Base-by-base conservation (phyloP, 2,329 filamentous ascomycete species). In the Scedosporium boydii region DNA sequence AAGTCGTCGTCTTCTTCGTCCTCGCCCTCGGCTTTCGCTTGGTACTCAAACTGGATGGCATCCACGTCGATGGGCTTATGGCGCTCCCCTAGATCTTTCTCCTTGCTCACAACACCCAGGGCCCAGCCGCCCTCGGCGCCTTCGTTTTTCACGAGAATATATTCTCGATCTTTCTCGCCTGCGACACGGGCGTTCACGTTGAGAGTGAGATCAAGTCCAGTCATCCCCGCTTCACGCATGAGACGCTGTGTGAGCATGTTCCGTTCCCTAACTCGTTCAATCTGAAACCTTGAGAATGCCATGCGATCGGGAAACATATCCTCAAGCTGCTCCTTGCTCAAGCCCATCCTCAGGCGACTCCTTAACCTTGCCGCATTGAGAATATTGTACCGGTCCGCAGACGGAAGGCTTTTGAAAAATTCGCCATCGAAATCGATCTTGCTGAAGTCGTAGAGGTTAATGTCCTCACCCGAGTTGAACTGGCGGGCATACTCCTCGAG, bases 371-470 rank as follows among this genome's bases (percentile, higher is more conserved):
- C 95, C 1, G 96, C 95, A 71, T 99, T 99, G 23, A 99, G 77
- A 61, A 99, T 99, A 69, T 98, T 98, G 78, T 99, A 99, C 58
- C 93, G 86, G 77, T 99, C 95, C 1, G 88, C 88, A 1, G 92
- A 82, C 0, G 96, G 95, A 63, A 99, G 76, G 71, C 91, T 96
- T 72, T 89, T 85, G 77, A 99, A 99, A 75, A 99, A 99, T 12
- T 93, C 87, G 67, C 93, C 91, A 67, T 98, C 90, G 69, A 98
- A 99, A 71, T 99, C 95, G 68, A 99, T 99, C 75, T 98, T 98
- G 71, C 90, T 96, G 71, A 99, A 99, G 75, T 98, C 93, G 74
- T 98, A 98, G 4, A 93, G 75, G 66, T 88, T 87, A 68, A 98
- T 89, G 72, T 98, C 93, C 74, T 98, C 92, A 62, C 95, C 95